phyloP scores from a whole-genome alignment of 192 early-diverging fungal species.

The Mortierella hygrophila region DNA sequence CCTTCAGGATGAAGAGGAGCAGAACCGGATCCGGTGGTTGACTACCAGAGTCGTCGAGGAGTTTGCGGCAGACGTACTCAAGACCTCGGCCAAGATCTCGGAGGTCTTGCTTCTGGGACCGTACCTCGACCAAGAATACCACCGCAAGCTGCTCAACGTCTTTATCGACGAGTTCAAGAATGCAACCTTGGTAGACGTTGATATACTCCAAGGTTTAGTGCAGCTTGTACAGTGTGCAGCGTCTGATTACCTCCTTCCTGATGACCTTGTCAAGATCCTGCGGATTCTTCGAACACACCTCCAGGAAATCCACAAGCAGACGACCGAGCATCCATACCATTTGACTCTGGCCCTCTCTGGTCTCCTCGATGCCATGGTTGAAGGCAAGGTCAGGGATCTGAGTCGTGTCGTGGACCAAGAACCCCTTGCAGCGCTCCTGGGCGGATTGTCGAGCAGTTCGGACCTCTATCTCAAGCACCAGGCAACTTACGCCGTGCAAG shows the following conservation, averaged over 20 bases:
- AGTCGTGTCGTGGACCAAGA: not conserved
- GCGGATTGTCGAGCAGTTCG: not conserved
- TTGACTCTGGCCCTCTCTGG: not conserved
- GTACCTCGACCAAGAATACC: too few species aligned
- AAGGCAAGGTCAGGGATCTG: not conserved
- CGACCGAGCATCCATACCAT: not conserved
- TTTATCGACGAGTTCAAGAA: too few species aligned
- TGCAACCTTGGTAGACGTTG: not conserved
- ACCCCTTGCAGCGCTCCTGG: not conserved
- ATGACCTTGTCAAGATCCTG: conserved; percentile 12
- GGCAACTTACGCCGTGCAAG: not conserved
- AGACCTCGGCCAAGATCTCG: too few species aligned
- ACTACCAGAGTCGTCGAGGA: too few species aligned
- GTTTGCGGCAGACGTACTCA: too few species aligned
- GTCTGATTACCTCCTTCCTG: not conserved
- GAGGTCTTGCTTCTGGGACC: too few species aligned
- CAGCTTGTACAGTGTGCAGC: not conserved
- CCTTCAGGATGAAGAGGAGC: too few species aligned
- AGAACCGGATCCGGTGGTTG: too few species aligned
- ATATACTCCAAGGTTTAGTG: conserved; percentile 1
- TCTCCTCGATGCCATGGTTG: not conserved
- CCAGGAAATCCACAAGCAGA: not conserved
- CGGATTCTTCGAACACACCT: not conserved
- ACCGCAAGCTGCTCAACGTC: too few species aligned
- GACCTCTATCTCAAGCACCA: conserved; percentile 7